Base-by-base conservation (phyloP, 2,329 filamentous ascomycete species). In the Chaetomiaceae sp. region DNA sequence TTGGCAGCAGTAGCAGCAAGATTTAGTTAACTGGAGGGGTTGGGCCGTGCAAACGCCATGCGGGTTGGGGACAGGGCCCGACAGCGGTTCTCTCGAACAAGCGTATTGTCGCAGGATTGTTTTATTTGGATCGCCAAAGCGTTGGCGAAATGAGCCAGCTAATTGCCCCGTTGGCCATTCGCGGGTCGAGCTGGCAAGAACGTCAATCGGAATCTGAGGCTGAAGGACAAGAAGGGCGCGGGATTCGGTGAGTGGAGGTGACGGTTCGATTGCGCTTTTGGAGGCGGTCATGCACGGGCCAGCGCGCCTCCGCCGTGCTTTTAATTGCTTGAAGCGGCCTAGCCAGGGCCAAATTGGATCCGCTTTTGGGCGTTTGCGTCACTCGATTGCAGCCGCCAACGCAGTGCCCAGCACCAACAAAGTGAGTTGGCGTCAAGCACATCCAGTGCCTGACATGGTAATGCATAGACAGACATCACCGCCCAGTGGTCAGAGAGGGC, bases 21-120 rank as follows among this genome's bases (percentile, higher is more conserved):
- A n/a, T n/a, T n/a, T n/a, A 50, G 32, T 29, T 37, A 43, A 27
- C 32, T 49, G 37, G 58, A 59, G 55, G 58, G 58, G 58, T 56
- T 59, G 55, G 58, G 57, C 41, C 55, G 32, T 49, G 38, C 37
- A 53, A 44, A 52, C 40, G 50, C 43, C 50, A 29, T 27, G 32
- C 32, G 14, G 32, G 32, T 13, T 4, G 32, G 32, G 32, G 32
- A n/a, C n/a, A n/a, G n/a, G n/a, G n/a, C n/a, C n/a, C n/a, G n/a
- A n/a, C n/a, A n/a, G n/a, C n/a, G n/a, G n/a, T n/a, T n/a, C n/a
- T n/a, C n/a, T n/a, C 23, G n/a, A 33, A 30, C 14, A 36, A 53
- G 16, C 25, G 34, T 30, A 33, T 37, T 32, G 16, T 32, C 11
- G n/a, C n/a, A 36, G 13, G 18, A 10, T 46, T 25, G 18, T 33